Percentiles rank a stretch among this genome's conserved stretches.
These are phyloP conservation scores for Chytriomyces sp. DNA, from an alignment of 192 early-diverging fungal species.

Conservation along the genomic window DNA sequence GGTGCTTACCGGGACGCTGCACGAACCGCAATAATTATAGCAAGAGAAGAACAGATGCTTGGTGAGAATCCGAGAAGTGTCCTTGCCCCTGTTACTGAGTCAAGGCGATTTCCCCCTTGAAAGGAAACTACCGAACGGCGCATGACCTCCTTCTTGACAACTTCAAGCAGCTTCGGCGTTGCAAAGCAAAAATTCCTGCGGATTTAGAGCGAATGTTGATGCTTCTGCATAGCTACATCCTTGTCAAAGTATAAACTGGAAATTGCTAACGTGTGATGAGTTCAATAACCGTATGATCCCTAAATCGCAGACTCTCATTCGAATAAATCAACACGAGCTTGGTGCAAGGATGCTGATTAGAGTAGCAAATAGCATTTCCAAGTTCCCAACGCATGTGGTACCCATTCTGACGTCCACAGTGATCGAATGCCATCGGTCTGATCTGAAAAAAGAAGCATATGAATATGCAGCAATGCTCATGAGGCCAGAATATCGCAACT, in stretches of 20 bases:
- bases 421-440: constrained; percentile 60
- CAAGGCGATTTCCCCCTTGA: background rate
- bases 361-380: constrained; percentile 56
- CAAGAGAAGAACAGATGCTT: constrained; percentile 57
- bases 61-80: constrained; percentile 30
- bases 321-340: constrained; percentile 49
- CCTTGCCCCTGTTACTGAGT: background rate
- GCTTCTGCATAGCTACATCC: constrained; percentile 63
- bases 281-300: background rate
- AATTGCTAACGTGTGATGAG: background rate
- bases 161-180: constrained; percentile 44
- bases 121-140: constrained; percentile 56
- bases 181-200: constrained; percentile 47
- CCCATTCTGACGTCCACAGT: constrained; percentile 65
- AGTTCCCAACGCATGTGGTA: constrained; percentile 59
- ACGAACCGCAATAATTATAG: constrained; percentile 60
- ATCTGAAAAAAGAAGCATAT: constrained; percentile 53
- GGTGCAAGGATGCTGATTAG: constrained; percentile 61
- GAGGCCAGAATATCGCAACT: constrained; percentile 59
- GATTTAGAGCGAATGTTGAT: constrained; percentile 60
- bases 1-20: constrained; percentile 57
- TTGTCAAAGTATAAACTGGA: constrained; percentile 53
- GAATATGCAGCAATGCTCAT: constrained; percentile 62
- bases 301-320: constrained; percentile 46
- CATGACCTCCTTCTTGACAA: constrained; percentile 60